phyloP scores from a whole-genome alignment of 1,284 basidiomycete species.

The Tilletiopsis washingtonensis region DNA sequence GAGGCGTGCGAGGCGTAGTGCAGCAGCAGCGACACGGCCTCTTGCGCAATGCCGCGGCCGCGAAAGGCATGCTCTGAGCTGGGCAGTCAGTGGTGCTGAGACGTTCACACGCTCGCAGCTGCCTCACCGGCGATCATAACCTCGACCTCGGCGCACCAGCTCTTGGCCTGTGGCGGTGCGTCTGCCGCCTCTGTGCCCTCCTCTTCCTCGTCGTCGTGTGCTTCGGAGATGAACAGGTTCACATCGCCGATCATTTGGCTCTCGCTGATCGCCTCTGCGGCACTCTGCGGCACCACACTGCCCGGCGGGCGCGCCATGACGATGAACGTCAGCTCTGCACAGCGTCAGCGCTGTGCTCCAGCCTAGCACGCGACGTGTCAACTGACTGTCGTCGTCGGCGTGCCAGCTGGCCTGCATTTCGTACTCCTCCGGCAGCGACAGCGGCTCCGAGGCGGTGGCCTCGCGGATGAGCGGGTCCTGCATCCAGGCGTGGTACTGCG shows the following conservation, averaged over 20 bases:
- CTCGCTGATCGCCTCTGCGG: conserved; percentile 39
- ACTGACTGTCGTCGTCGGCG: conserved; percentile 73
- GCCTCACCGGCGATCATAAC: conserved; percentile 72
- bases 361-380: too few species aligned
- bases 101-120: background rate
- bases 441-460: conserved; percentile 76
- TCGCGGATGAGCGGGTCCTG: conserved; percentile 63
- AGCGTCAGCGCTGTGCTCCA: too few species aligned
- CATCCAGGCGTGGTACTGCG: conserved; percentile 82
- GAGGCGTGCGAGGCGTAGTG: conserved; percentile 17
- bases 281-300: background rate
- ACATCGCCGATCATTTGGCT: conserved; percentile 79
- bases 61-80: conserved; percentile 1
- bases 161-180: too few species aligned
- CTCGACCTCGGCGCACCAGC: conserved; percentile 58
- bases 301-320: conserved; percentile 53
- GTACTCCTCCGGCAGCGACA: conserved; percentile 74
- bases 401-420: conserved; percentile 90
- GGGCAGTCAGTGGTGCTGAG: conserved; percentile 7
- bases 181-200: too few species aligned
- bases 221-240: conserved; percentile 65
- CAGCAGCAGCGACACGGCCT: conserved; percentile 44
- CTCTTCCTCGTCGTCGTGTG: conserved; percentile 31
- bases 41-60: conserved; percentile 7
- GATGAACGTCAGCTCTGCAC: conserved; percentile 84